Evolutionary conservation across 2,329 filamentous ascomycete species (phyloP), one percentile per base, ranked within the genome.

Genomic region (Alternaria brassicae): DNA sequence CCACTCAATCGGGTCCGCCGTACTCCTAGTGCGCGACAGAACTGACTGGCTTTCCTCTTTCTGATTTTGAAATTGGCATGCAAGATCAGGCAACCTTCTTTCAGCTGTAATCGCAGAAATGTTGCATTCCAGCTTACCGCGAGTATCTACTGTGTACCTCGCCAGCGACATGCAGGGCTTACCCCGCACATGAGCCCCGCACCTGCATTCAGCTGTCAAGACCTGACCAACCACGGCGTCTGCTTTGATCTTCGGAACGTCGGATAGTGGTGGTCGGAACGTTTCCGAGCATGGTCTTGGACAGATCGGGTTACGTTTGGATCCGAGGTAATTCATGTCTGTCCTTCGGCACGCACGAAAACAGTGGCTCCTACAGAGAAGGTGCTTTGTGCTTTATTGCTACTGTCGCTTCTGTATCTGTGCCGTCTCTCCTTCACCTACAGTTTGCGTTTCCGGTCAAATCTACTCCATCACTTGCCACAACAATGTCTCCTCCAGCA

Each of bases 401-500:
- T n/a, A 34, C 28, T n/a, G 44, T 10, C 32, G 21, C 21, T 34
- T 34, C 44, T 15, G 19, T 12, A 27, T 15, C 4, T 13, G 15
- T 15, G 13, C 21, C n/a, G 39, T 23, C 21, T 50, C n/a, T 1
- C 39, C n/a, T 39, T 21, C 15, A 13, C 19, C n/a, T 23, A 3
- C 19, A 13, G 10, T 36, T 15, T 13, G 5, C 44, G n/a, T 1
- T 25, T 7, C 10, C 13, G 15, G 15, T 13, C 42, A 13, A 32
- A 6, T 2, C 19, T 48, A 17, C 44, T 1, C 19, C 3, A 32
- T 1, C 15, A 37, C 1, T 1, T 6, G 17, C 7, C 12, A 21
- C 8, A 36, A 34, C 0, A 12, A 68, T 68, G 63, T 55, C 57
- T 72, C 75, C 75, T 25, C 75, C 75, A 21, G 75, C 74, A 12